phyloP scores from a whole-genome alignment of 2,329 filamentous ascomycete genomes.

The Ustilaginoidea virens region DNA sequence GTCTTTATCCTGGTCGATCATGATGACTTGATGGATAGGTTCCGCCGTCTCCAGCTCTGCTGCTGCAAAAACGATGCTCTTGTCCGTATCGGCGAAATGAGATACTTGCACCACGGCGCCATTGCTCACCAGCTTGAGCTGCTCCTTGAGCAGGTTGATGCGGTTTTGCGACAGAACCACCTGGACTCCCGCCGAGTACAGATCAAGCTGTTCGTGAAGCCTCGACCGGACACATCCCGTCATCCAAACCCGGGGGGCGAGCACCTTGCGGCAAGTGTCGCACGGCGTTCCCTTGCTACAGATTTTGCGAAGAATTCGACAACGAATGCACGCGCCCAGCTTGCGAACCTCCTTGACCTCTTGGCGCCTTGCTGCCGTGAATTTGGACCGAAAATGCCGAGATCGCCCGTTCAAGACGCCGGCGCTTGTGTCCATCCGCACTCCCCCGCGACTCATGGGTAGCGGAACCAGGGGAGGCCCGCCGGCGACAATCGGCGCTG shows the following conservation, averaged over 20 bases:
- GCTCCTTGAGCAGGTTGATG: slow-evolving; percentile 37
- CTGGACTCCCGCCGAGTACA: slow-evolving; percentile 49
- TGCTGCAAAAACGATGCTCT: slow-evolving; percentile 24
- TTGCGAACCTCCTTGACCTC: slow-evolving; percentile 51
- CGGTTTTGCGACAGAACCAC: slow-evolving; percentile 45
- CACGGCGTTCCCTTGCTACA: slow-evolving; percentile 50
- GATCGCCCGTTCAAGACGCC: slow-evolving; percentile 28
- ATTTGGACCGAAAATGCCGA: slow-evolving; percentile 39
- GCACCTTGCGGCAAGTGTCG: slow-evolving; percentile 46
- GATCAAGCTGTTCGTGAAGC: slow-evolving; percentile 43
- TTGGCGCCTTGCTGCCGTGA: slow-evolving; percentile 41
- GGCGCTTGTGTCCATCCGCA: slow-evolving; percentile 35
- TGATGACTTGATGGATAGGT: slow-evolving; percentile 23
- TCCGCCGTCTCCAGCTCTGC: slow-evolving; percentile 17
- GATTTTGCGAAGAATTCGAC: slow-evolving; percentile 49
- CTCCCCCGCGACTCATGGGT: slow-evolving; percentile 26
- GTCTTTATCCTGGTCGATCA: slow-evolving; percentile 46
- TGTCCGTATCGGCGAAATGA: slow-evolving; percentile 38
- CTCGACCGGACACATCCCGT: slow-evolving; percentile 47
- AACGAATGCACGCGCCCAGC: slow-evolving; percentile 50
- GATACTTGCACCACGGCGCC: slow-evolving; percentile 39
- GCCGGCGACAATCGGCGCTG: slow-evolving; percentile 16
- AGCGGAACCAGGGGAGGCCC: slow-evolving; percentile 15
- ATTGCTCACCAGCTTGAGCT: slow-evolving; percentile 31
- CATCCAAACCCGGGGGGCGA: slow-evolving; percentile 49